Evolutionary conservation across 306 rosid genomes (phyloP).

Genomic region (Pyrus betulifolia): DNA sequence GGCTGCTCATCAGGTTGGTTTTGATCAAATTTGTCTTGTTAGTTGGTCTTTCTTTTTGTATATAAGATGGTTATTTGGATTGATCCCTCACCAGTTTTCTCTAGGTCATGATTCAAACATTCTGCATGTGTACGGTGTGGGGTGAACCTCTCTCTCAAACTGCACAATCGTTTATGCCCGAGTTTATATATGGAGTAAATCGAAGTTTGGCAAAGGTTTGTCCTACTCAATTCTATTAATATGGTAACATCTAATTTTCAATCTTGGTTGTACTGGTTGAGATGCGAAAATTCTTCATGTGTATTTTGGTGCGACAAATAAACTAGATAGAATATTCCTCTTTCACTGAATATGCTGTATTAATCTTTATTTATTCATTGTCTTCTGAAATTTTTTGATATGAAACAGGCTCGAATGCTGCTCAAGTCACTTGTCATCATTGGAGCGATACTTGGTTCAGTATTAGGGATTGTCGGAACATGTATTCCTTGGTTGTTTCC

Average conservation of each 20-base stretch:
- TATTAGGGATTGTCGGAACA: conserved; percentile 71
- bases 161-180: conserved; percentile 95
- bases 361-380: neutral
- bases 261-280: neutral
- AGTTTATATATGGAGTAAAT: conserved; percentile 56
- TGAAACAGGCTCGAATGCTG: conserved; percentile 60
- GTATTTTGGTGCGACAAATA: neutral
- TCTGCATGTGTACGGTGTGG: conserved; percentile 76
- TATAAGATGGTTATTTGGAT: conserved; percentile 11
- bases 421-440: conserved; percentile 68
- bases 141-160: conserved; percentile 98
- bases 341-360: neutral
- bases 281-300: neutral
- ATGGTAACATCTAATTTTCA: neutral
- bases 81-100: conserved; percentile 19
- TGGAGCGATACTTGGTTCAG: conserved; percentile 57
- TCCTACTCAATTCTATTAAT: conserved; percentile 9
- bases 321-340: neutral
- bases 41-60: conserved; percentile 7
- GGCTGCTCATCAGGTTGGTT: conserved; percentile 93
- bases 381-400: conserved; percentile 20
- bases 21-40: conserved; percentile 5
- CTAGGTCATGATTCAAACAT: conserved; percentile 89
- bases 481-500: conserved; percentile 75
- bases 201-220: conserved; percentile 67